Conservation (phyloP, 2,329 filamentous ascomycete species). For the Rutstroemia sp. region DNA sequence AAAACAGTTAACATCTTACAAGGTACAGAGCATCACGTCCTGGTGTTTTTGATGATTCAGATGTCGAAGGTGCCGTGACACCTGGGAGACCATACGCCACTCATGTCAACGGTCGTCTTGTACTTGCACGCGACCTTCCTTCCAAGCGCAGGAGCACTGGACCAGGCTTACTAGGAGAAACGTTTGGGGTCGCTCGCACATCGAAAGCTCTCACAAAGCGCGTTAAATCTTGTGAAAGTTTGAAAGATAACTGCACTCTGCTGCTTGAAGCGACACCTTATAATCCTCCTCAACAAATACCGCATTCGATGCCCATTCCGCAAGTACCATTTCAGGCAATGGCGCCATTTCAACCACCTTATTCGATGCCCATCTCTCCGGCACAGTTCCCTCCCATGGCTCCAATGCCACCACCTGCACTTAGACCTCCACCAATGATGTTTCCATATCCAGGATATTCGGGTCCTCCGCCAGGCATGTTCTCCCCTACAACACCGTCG, state of each 20-base stretch:
- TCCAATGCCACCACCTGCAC: neutral
- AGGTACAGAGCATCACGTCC: neutral
- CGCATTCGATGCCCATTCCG: too few relatives aligned
- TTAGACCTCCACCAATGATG: slow-evolving; percentile 1
- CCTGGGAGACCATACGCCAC: slow-evolving; percentile 23
- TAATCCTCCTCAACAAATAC: too few relatives aligned
- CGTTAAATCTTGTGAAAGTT: slow-evolving; percentile 9
- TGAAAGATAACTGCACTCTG: slow-evolving; percentile 11
- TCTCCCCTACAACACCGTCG: neutral
- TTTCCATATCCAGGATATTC: neutral
- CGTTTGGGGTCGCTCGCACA: slow-evolving; percentile 10
- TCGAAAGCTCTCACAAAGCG: neutral
- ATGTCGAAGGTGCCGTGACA: slow-evolving; percentile 12
- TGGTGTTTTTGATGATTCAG: neutral
- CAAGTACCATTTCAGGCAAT: too few relatives aligned
- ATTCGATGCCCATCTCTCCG: neutral
- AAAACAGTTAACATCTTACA: neutral
- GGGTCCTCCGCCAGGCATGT: neutral
- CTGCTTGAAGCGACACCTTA: too few relatives aligned
- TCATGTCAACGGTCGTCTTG: slow-evolving; percentile 25
- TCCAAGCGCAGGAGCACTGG: neutral
- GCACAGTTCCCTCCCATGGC: neutral
- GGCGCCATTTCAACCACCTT: neutral
- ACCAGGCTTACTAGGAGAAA: slow-evolving; percentile 13
- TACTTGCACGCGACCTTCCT: slow-evolving; percentile 23